Conservation (phyloP, 768 basidiomycete species). For the Solioccasus polychromus region DNA sequence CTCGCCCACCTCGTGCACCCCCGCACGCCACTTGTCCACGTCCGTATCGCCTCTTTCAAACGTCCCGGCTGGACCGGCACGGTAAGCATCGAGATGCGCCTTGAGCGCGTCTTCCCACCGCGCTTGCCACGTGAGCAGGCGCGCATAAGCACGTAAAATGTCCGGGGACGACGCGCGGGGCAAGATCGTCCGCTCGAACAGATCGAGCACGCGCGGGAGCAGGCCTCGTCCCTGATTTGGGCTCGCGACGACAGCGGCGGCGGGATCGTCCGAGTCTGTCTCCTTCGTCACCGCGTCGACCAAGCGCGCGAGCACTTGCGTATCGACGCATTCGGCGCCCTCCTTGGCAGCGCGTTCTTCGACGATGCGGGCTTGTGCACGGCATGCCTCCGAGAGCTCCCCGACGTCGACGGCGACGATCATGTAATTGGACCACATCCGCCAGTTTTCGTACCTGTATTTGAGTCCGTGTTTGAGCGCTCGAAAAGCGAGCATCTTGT, state of each 20-base stretch:
- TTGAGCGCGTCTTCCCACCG: constrained; percentile 77
- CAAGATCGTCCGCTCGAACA: constrained; percentile 78
- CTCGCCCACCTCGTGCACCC: constrained; percentile 76
- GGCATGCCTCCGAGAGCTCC: constrained; percentile 82
- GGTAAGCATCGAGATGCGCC: constrained; percentile 83
- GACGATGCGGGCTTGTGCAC: constrained; percentile 78
- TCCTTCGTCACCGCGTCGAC: constrained; percentile 81
- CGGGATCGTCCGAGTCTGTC: constrained; percentile 31
- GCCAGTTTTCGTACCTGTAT: constrained; percentile 86
- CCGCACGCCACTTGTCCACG: constrained; percentile 67
- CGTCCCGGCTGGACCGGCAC: constrained; percentile 57
- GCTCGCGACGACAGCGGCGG: constrained; percentile 4
- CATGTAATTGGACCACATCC: constrained; percentile 99
- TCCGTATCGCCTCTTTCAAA: constrained; percentile 70
- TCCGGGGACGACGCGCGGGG: constrained; percentile 77
- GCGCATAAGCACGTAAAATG: constrained; percentile 80
- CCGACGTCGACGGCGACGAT: constrained; percentile 91
- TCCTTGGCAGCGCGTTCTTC: constrained; percentile 46
- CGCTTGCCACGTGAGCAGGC: constrained; percentile 70
- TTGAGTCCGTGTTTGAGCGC: constrained; percentile 90
- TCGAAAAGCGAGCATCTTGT: constrained; percentile 87
- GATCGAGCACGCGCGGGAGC: constrained; percentile 57
- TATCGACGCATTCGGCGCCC: constrained; percentile 66
- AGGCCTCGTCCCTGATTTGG: constrained; percentile 70
- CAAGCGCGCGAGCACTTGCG: constrained; percentile 84